Percentiles rank a stretch among this genome's conserved stretches.
These are phyloP conservation scores for Nannochloris sp. DNA, from an alignment of 139 green algal genomes.

Conservation along the genomic window DNA sequence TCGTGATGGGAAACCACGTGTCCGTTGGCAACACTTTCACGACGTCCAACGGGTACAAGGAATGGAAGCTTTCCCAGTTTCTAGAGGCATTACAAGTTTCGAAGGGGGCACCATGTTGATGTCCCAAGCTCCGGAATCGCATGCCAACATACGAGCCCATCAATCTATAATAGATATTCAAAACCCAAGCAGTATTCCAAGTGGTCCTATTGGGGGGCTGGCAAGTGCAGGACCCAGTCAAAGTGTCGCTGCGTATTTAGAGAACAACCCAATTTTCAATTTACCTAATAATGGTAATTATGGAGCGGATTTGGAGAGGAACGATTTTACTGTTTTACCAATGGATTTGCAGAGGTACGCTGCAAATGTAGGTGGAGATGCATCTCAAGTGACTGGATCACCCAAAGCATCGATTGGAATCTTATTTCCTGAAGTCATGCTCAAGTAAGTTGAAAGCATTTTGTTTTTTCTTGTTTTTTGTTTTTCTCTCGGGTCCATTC, in stretches of 20 bases:
- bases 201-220: not conserved
- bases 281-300: not conserved
- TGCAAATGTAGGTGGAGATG: not conserved
- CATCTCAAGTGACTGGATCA: not conserved
- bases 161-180: no score
- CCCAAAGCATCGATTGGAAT: not conserved
- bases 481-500: no score
- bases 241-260: not conserved
- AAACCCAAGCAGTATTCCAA: no score
- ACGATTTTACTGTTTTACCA: slow-evolving; percentile 5
- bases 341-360: slow-evolving; percentile 10
- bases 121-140: not conserved
- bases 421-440: not conserved
- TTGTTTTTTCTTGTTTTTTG: no score
- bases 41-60: slow-evolving; percentile 5
- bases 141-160: slow-evolving; percentile 9
- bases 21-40: slow-evolving; percentile 35
- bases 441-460: not conserved
- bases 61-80: not conserved
- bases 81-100: not conserved
- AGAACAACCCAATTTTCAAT: not conserved
- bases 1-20: slow-evolving; percentile 29
- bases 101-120: not conserved
- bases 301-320: not conserved
- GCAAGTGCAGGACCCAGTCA: not conserved